Evolutionary conservation across 805 yeast species (phyloP).

Genomic region (Nakazawaea sp.): DNA sequence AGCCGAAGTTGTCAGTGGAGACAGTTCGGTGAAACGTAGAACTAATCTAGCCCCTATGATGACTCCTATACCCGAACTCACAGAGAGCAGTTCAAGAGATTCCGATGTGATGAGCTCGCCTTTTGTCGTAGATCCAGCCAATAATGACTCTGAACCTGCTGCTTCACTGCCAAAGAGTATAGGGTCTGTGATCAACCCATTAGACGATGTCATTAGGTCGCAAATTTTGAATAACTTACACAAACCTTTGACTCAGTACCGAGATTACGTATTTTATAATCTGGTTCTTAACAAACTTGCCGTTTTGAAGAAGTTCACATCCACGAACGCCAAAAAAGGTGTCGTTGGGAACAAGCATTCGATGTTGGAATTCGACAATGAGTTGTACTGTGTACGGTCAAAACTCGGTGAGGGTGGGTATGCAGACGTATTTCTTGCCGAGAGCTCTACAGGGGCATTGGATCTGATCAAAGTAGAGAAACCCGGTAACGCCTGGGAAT

Average conservation of each 20-base stretch:
- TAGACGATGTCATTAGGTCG: conserved; percentile 32
- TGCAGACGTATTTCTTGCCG: conserved; percentile 71
- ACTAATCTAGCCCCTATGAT: conserved; percentile 9
- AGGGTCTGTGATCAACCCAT: conserved; percentile 24
- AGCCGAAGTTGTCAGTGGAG: background rate
- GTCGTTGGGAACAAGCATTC: conserved; percentile 27
- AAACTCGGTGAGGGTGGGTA: conserved; percentile 78
- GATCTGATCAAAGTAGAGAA: conserved; percentile 69
- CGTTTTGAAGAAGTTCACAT: conserved; percentile 11
- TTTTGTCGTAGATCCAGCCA: conserved; percentile 30
- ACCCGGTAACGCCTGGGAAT: conserved; percentile 77
- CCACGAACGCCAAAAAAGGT: conserved; percentile 12
- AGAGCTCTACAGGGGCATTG: conserved; percentile 44
- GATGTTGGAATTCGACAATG: conserved; percentile 36
- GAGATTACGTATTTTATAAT: conserved; percentile 4
- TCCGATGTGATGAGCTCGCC: conserved; percentile 36
- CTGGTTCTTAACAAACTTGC: conserved; percentile 12
- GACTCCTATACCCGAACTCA: conserved; percentile 14
- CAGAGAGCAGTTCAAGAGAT: conserved; percentile 21
- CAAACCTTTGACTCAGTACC: conserved; percentile 24
- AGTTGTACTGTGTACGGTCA: conserved; percentile 39
- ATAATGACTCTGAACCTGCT: background rate
- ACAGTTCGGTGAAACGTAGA: conserved; percentile 3
- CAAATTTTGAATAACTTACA: conserved; percentile 29
- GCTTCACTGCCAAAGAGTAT: too few species aligned